Conservation (phyloP, 164 flowering plant species). For the grape (Vitis vinifera) region ASM3070453v1 NC_081818.1:26523501-26524000, state of each 20-base stretch:
- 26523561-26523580: background rate
- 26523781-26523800: slow-evolving; percentile 4
- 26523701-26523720: slow-evolving; percentile 7
- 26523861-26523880: no score
- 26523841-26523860: no score
- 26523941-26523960: no score
- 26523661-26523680: background rate
- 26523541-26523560: background rate
- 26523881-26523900: no score
- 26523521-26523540: background rate
- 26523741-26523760: slow-evolving; percentile 10
- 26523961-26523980: no score
- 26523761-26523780: slow-evolving; percentile 6
- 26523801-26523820: background rate
- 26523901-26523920: no score
- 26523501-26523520: background rate
- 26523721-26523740: slow-evolving; percentile 8
- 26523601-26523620: background rate
- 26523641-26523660: no score
- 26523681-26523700: background rate
- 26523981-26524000: no score
- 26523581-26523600: background rate
- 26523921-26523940: no score
- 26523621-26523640: no score
- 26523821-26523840: no score